Conservation (phyloP, 495 filamentous ascomycete species). For the Trichoderma asperelloides region DNA sequence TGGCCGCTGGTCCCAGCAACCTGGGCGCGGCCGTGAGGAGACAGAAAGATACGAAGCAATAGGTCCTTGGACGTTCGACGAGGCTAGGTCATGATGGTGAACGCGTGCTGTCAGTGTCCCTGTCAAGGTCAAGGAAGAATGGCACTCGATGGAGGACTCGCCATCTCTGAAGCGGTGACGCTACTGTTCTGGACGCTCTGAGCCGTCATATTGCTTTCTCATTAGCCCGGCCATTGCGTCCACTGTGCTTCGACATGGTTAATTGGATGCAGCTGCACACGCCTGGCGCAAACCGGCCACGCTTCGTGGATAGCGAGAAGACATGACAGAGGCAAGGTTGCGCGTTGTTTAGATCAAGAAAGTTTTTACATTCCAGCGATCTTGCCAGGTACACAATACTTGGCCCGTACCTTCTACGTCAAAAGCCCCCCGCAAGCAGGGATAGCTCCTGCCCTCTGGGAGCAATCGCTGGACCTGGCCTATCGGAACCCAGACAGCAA, state of each 20-base stretch:
- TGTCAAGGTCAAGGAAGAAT: not conserved
- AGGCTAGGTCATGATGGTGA: not conserved
- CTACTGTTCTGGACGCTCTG: not conserved
- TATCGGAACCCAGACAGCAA: not conserved
- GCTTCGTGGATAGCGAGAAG: no score
- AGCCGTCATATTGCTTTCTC: not conserved
- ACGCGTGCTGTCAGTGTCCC: not conserved
- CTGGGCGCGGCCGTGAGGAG: not conserved
- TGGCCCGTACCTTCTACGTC: not conserved
- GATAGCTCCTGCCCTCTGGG: not conserved
- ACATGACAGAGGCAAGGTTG: no score
- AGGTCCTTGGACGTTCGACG: not conserved
- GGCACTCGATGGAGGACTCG: not conserved
- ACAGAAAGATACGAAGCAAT: not conserved
- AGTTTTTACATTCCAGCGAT: not conserved
- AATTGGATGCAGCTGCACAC: no score
- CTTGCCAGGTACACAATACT: not conserved
- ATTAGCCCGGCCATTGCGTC: not conserved
- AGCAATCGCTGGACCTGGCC: not conserved
- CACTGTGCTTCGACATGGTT: no score
- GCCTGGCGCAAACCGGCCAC: no score
- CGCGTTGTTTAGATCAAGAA: no score
- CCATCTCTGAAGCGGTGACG: not conserved
- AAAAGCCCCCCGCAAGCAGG: constrained; percentile 1
- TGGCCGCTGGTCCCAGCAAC: not conserved